Evolutionary conservation across 352 stramenopile genomes (phyloP).

Genomic region (Phytophthora idaei): DNA sequence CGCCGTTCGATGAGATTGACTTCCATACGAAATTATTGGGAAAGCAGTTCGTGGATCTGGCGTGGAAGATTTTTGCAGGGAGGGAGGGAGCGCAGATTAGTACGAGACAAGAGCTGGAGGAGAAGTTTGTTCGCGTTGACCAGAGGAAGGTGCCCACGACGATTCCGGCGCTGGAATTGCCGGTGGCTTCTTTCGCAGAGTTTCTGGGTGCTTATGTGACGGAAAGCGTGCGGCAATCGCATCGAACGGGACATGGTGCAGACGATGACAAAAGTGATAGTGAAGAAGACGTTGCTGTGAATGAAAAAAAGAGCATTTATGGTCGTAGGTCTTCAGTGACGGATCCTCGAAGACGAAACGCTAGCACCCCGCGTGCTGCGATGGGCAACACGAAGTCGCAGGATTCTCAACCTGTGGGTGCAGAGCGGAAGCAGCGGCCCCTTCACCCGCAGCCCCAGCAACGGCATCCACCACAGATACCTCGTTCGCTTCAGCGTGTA

Average conservation of each 20-base stretch:
- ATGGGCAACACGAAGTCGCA: constrained; percentile 20
- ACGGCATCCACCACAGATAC: constrained; percentile 9
- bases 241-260: constrained; percentile 4
- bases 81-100: constrained; percentile 40
- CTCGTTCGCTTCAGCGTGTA: constrained; percentile 43
- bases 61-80: constrained; percentile 53
- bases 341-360: background rate
- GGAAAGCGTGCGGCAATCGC: constrained; percentile 40
- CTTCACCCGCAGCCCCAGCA: constrained; percentile 23
- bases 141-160: constrained; percentile 43
- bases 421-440: constrained; percentile 11
- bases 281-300: background rate
- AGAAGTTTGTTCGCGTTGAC: constrained; percentile 50
- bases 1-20: constrained; percentile 61
- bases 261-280: constrained; percentile 4
- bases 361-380: constrained; percentile 5
- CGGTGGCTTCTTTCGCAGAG: constrained; percentile 55
- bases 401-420: background rate
- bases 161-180: constrained; percentile 44
- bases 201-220: constrained; percentile 66
- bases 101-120: constrained; percentile 37
- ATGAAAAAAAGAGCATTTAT: constrained; percentile 17
- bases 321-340: background rate
- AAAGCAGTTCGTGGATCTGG: constrained; percentile 64
- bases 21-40: constrained; percentile 60